A percentile compares a stretch with the other conserved stretches of the same genome.
These are phyloP conservation scores for Rhododendron williamsianum DNA, from an alignment of 148 eudicot species.

Conservation along the genomic window DNA sequence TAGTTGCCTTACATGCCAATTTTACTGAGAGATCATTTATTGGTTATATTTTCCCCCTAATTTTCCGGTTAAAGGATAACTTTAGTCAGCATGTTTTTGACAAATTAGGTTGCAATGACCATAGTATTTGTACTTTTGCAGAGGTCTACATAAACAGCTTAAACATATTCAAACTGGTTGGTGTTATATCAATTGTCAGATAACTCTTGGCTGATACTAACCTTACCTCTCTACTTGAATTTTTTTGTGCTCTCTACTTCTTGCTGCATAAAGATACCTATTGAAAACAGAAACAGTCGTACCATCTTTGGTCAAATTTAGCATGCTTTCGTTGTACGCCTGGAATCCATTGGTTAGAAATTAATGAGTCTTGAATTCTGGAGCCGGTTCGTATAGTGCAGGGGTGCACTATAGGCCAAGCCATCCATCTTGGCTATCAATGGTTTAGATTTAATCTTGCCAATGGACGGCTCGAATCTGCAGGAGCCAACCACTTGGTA, in stretches of 20 bases:
- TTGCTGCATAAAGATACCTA: not conserved
- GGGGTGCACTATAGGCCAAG: not conserved
- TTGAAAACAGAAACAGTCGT: not conserved
- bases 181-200: not conserved
- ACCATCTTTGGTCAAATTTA: not conserved
- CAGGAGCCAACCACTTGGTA: too few species aligned
- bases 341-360: not conserved
- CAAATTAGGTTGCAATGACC: not conserved
- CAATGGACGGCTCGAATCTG: too few species aligned
- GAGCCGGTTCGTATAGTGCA: not conserved
- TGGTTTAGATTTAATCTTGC: too few species aligned
- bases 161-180: not conserved
- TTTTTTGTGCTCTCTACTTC: not conserved
- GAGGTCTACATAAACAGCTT: not conserved
- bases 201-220: not conserved
- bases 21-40: not conserved
- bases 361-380: not conserved
- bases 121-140: not conserved
- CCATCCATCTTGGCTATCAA: too few species aligned
- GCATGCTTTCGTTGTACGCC: not conserved
- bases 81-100: not conserved
- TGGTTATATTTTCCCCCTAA: not conserved
- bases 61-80: not conserved
- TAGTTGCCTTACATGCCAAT: not conserved
- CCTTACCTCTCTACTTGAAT: not conserved